Base-by-base conservation (phyloP, 352 stramenopile species). In the Globisporangium spiculum region DNA sequence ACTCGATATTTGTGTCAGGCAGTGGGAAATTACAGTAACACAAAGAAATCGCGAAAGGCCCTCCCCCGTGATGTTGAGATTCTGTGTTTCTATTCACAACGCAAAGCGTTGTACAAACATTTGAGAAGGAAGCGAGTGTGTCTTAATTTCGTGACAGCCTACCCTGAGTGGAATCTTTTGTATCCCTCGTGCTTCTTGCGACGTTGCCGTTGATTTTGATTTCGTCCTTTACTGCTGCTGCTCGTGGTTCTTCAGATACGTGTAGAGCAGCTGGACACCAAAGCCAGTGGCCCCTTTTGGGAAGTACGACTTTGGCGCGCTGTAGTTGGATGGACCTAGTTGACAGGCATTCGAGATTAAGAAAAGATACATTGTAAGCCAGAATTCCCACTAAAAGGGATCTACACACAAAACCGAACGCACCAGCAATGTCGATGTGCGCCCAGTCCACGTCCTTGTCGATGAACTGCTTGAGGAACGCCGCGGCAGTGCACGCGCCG, bases 381-480 rank as follows among this genome's bases (percentile, higher is more conserved):
- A 44, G 16, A 9, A n/a, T 22, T 32, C n/a, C 41, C 32, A 26
- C 32, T 8, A 55, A 36, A 26, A 14, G 10, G 20, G 10, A 24
- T n/a, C 18, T 14, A 6, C 3, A n/a, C n/a, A n/a, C 41, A 55
- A 8, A 16, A 7, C 59, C 1, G 20, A 38, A 66, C 64, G 8
- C 32, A 74, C 90, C 91, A 3, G 91, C 91, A 65, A 97, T 97
- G 72, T 97, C 91, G 55, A 97, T 65, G 76, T 97, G 91, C 6
- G 89, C 90, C 91, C 91, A 97, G 60, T 90, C 69, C 22, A 97
- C 83, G 53, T 87, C 87, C 63, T 95, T 82, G 46, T 93, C 84
- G 5, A 97, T 74, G 68, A 97, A 97, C 70, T 97, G 86, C 70
- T 96, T 81, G 41, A 97, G 70, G 71, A 97, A 97, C 9, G 91